Evolutionary conservation across 2,329 filamentous ascomycete genomes (phyloP).

Genomic region (Colletotrichum sp.): DNA sequence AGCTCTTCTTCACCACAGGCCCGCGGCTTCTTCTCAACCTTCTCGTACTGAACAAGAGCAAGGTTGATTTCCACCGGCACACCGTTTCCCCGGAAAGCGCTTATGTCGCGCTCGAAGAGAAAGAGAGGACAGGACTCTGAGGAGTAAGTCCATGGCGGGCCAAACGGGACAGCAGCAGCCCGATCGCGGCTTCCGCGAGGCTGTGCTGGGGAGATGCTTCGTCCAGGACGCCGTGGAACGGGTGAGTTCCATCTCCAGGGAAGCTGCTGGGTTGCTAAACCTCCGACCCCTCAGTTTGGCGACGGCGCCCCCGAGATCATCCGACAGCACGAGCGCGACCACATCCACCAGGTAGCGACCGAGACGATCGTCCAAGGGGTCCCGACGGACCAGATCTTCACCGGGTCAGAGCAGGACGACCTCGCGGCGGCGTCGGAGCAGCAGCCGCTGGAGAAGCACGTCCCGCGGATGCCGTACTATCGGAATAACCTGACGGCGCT

Average conservation of each 20-base stretch:
- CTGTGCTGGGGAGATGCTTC: constrained; percentile 40
- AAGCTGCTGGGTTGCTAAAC: neutral
- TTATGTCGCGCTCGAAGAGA: constrained; percentile 18
- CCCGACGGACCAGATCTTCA: constrained; percentile 9
- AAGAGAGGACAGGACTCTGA: constrained; percentile 13
- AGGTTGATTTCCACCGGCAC: neutral
- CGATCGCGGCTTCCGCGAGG: constrained; percentile 22
- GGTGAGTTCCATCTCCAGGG: constrained; percentile 27
- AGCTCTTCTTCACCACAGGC: neutral
- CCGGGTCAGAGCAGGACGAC: neutral
- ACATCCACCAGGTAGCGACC: constrained; percentile 23
- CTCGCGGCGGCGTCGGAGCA: neutral
- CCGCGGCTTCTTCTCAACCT: neutral
- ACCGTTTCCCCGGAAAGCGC: neutral
- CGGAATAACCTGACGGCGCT: constrained; percentile 63
- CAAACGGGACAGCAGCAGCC: neutral
- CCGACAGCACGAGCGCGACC: constrained; percentile 37
- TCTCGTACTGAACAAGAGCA: neutral
- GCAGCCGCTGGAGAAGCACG: constrained; percentile 9
- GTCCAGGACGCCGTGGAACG: constrained; percentile 40
- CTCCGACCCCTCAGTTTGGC: constrained; percentile 37
- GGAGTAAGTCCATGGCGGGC: constrained; percentile 19
- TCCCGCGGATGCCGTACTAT: constrained; percentile 37
- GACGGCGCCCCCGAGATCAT: constrained; percentile 35
- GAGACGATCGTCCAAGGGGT: constrained; percentile 11